A percentile compares a stretch with the other conserved stretches of the same genome.
Evolutionary conservation across 768 basidiomycete species (phyloP).

Genomic region (Suillus fuscotomentosus): DNA sequence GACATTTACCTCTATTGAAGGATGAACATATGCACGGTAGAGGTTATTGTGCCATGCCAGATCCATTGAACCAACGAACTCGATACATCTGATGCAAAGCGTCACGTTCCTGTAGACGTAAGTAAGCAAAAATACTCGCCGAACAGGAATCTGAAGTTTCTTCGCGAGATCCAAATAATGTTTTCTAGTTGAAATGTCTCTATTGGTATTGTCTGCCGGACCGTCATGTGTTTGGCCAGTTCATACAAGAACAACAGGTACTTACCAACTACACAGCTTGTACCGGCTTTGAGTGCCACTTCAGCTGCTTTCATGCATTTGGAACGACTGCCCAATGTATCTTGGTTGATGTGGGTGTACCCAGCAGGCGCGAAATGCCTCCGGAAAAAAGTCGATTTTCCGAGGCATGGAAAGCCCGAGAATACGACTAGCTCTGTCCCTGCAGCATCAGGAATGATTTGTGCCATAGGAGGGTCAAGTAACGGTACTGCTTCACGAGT

Average conservation of each 20-base stretch:
- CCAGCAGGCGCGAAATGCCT: conserved; percentile 62
- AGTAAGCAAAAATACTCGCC: conserved; percentile 39
- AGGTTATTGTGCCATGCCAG: conserved; percentile 93
- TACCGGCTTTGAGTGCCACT: conserved; percentile 49
- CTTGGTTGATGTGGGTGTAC: conserved; percentile 88
- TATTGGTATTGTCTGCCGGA: conserved; percentile 85
- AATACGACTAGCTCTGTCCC: conserved; percentile 55
- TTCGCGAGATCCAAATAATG: conserved; percentile 69
- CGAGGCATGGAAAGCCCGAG: conserved; percentile 61
- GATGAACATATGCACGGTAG: conserved; percentile 72
- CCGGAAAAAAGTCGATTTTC: conserved; percentile 82
- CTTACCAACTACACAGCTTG: conserved; percentile 78
- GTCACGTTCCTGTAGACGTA: not conserved
- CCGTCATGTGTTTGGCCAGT: conserved; percentile 3
- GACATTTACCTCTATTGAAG: conserved; percentile 32
- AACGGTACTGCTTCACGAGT: conserved; percentile 38
- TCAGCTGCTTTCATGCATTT: conserved; percentile 72
- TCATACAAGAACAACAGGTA: conserved; percentile 3
- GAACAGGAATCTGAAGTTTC: conserved; percentile 48
- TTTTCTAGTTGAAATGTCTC: conserved; percentile 65
- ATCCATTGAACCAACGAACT: conserved; percentile 73
- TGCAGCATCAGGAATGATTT: conserved; percentile 12
- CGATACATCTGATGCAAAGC: conserved; percentile 54
- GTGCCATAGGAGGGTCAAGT: conserved; percentile 17
- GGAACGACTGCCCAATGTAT: conserved; percentile 67